These are phyloP conservation scores for Leptodontidium sp. DNA, from an alignment of 2,329 filamentous ascomycete species.

Conservation along the genomic window DNA sequence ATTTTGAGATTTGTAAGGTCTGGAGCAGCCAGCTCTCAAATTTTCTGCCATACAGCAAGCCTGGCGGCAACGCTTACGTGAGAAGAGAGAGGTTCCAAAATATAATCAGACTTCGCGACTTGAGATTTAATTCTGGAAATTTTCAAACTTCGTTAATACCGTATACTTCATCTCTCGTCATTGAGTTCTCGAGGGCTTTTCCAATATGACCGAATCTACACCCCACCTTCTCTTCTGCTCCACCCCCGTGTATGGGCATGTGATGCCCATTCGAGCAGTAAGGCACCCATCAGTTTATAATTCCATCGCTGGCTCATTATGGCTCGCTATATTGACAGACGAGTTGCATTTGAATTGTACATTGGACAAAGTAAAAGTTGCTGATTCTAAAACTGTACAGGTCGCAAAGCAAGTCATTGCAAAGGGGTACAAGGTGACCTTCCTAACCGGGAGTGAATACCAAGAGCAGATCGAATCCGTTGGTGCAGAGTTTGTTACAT, in stretches of 20 bases:
- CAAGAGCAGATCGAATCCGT: constrained; percentile 47
- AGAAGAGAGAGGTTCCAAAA: too few species aligned
- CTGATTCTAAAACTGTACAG: not conserved
- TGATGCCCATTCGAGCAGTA: constrained; percentile 30
- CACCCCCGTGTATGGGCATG: constrained; percentile 32
- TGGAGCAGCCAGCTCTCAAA: too few species aligned
- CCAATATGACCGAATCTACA: not conserved
- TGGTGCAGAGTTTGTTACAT: constrained; percentile 50
- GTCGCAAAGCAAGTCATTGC: constrained; percentile 37
- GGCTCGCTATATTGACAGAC: too few species aligned
- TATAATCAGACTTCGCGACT: too few species aligned
- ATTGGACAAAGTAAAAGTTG: not conserved
- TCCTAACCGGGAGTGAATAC: constrained; percentile 51
- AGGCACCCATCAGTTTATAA: not conserved
- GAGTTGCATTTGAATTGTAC: too few species aligned
- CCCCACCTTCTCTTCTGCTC: constrained; percentile 14
- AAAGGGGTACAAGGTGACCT: constrained; percentile 52
- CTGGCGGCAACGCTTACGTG: too few species aligned
- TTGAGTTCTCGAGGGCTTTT: not conserved
- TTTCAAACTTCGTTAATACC: too few species aligned
- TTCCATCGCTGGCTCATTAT: too few species aligned
- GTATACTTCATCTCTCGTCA: not conserved
- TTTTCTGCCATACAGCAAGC: too few species aligned
- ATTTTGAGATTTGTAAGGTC: too few species aligned
- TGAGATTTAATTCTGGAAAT: too few species aligned